These are phyloP conservation scores for Microdochium bolleyi DNA, from an alignment of 2,329 filamentous ascomycete species.

Conservation along the genomic window DNA sequence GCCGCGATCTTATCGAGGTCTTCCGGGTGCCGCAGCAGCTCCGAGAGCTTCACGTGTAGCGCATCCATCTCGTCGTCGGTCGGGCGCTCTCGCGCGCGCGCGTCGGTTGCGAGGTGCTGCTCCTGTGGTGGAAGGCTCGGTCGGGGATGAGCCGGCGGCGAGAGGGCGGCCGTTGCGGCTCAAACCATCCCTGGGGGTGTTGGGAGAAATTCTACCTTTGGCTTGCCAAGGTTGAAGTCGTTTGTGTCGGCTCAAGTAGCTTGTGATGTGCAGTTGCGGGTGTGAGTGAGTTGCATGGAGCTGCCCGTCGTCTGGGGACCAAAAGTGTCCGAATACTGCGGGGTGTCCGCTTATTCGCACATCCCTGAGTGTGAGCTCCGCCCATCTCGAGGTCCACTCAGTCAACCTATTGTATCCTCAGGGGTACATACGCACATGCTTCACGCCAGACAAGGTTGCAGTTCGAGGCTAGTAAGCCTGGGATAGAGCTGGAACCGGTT, in stretches of 20 bases:
- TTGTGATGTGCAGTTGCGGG: no score
- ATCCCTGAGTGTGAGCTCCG: no score
- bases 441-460: no score
- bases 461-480: no score
- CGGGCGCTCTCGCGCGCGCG: neutral
- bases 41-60: slow-evolving; percentile 72
- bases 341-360: no score
- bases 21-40: slow-evolving; percentile 90
- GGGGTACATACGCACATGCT: no score
- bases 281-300: neutral
- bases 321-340: no score
- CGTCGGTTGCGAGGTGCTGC: neutral
- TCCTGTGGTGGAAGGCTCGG: neutral
- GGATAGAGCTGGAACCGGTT: no score
- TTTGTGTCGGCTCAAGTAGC: no score
- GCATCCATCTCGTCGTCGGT: slow-evolving; percentile 46
- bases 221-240: neutral
- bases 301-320: no score
- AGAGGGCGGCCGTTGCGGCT: neutral
- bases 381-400: no score
- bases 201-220: neutral
- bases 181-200: slow-evolving; percentile 1
- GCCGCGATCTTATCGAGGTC: slow-evolving; percentile 93
- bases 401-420: no score
- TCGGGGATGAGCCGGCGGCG: neutral